Evolutionary conservation across 1,139 yeast genomes (phyloP).

Genomic region (Pneumocystis wakefieldiae): DNA sequence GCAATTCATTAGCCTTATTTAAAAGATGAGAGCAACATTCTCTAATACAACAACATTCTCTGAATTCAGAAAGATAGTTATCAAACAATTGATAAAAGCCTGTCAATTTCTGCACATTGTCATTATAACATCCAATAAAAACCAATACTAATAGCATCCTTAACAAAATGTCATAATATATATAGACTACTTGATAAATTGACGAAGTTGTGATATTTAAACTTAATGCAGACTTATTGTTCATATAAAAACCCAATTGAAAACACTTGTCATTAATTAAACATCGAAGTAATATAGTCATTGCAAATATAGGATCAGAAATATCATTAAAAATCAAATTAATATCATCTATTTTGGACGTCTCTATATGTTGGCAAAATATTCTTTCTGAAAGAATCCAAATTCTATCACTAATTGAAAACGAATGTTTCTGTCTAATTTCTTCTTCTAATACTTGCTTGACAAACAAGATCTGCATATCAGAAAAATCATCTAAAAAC

Average conservation of each 20-base stretch:
- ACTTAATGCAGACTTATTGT: background rate
- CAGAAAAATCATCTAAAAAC: background rate
- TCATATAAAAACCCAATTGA: background rate
- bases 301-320: background rate
- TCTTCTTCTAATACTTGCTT: slow-evolving; percentile 1
- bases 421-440: background rate
- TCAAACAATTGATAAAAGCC: background rate
- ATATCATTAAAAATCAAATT: background rate
- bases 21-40: background rate
- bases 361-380: background rate
- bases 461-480: background rate
- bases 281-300: background rate
- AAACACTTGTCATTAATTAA: background rate
- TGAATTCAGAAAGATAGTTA: background rate
- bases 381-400: slow-evolving; percentile 1
- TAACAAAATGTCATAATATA: background rate
- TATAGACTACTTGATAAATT: background rate
- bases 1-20: background rate
- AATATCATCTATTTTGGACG: background rate
- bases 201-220: background rate
- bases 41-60: background rate
- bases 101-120: background rate
- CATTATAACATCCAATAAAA: background rate
- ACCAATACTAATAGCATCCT: background rate
- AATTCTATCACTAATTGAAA: background rate